Percentiles rank a stretch among this genome's conserved stretches.
These are phyloP conservation scores for Zalaria obscura DNA, from an alignment of 2,329 filamentous ascomycete species.

Conservation along the genomic window DNA sequence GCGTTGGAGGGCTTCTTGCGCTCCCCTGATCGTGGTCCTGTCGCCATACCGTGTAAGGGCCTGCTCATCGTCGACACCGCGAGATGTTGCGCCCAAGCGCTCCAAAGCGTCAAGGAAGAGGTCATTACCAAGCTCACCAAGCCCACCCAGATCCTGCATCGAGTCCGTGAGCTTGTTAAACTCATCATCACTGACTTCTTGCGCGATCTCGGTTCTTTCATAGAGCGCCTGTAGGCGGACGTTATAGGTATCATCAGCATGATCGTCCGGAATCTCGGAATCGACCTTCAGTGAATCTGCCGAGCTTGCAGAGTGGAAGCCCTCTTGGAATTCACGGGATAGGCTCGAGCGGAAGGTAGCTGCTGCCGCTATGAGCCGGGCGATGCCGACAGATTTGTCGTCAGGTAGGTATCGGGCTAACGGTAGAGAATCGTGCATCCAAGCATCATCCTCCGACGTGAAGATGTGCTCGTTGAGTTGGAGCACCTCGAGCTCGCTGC, in stretches of 20 bases:
- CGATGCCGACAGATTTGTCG: slow-evolving; percentile 4
- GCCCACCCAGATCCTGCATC: slow-evolving; percentile 51
- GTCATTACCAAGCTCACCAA: slow-evolving; percentile 34
- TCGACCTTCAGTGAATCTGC: slow-evolving; percentile 1
- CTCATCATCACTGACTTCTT: slow-evolving; percentile 70
- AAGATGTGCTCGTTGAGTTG: slow-evolving; percentile 48
- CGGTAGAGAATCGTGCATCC: slow-evolving; percentile 9
- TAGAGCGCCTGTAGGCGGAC: slow-evolving; percentile 61
- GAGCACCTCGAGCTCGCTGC: slow-evolving; percentile 62
- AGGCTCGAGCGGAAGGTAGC: slow-evolving; percentile 10
- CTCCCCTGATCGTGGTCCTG: slow-evolving; percentile 58
- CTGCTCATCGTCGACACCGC: slow-evolving; percentile 25
- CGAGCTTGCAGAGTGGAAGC: slow-evolving; percentile 32
- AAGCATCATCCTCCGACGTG: slow-evolving; percentile 12
- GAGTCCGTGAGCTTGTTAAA: slow-evolving; percentile 54
- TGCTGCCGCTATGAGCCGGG: slow-evolving; percentile 10
- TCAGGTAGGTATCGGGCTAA: slow-evolving; percentile 7
- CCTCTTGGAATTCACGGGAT: slow-evolving; percentile 9
- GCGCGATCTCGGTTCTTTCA: slow-evolving; percentile 62
- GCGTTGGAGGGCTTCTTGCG: slow-evolving; percentile 63
- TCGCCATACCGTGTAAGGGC: slow-evolving; percentile 61
- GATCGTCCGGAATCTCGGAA: slow-evolving; percentile 4
- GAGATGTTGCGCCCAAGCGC: slow-evolving; percentile 24
- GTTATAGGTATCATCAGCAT: not conserved
- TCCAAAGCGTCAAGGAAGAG: slow-evolving; percentile 38